Conservation (phyloP, 2,329 filamentous ascomycete species). For the Alternaria novae-zelandiae region DNA sequence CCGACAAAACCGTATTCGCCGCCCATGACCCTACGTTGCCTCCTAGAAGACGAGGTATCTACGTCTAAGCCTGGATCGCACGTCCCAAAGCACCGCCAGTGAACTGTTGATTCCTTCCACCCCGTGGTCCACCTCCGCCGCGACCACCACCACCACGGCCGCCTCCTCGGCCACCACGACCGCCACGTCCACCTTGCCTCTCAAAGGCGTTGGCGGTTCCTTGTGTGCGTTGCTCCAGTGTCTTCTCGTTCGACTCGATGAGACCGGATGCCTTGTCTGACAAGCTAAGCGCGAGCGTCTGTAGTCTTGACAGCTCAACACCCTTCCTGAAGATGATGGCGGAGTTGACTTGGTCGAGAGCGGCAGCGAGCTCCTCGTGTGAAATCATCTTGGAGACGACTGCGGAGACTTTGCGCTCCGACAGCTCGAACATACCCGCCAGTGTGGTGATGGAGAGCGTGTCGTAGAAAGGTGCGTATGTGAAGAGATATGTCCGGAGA, state of each 20-base stretch:
- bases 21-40: not conserved
- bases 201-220: slow-evolving; percentile 96
- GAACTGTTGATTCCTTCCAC: slow-evolving; percentile 76
- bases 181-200: slow-evolving; percentile 83
- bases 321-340: slow-evolving; percentile 99
- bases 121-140: slow-evolving; percentile 63
- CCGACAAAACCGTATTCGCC: slow-evolving; percentile 7
- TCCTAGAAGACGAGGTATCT: not conserved
- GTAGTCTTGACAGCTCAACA: slow-evolving; percentile 93
- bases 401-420: slow-evolving; percentile 87
- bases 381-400: slow-evolving; percentile 99
- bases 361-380: slow-evolving; percentile 95
- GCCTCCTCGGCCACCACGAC: slow-evolving; percentile 65
- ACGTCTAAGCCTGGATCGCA: slow-evolving; percentile 55
- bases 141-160: slow-evolving; percentile 63
- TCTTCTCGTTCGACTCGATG: slow-evolving; percentile 97
- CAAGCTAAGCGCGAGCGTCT: slow-evolving; percentile 91
- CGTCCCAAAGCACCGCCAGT: slow-evolving; percentile 78
- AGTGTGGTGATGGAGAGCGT: slow-evolving; percentile 87
- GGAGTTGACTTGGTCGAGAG: slow-evolving; percentile 95
- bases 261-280: slow-evolving; percentile 95
- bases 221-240: slow-evolving; percentile 94
- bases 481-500: slow-evolving; percentile 97
- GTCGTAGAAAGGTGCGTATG: slow-evolving; percentile 98
- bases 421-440: slow-evolving; percentile 93